These are phyloP conservation scores for Gigaspora rosea DNA, from an alignment of 192 early-diverging fungal genomes.

Conservation along the genomic window DNA sequence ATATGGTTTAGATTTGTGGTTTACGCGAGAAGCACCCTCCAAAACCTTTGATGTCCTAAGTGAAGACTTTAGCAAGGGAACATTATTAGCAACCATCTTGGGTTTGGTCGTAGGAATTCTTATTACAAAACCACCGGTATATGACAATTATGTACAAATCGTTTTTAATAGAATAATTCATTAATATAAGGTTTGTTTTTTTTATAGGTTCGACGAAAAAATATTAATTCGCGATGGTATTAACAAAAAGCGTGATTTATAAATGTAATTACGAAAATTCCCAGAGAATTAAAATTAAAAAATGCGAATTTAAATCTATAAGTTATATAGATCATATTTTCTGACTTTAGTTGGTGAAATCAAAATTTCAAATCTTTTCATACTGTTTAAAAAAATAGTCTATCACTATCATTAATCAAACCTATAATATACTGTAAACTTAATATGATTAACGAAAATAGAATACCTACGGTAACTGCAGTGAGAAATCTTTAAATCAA, in stretches of 20 bases:
- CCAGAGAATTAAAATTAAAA: too few relatives aligned
- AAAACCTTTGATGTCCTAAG: conserved; percentile 92
- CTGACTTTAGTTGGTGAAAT: too few relatives aligned
- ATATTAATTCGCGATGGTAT: conserved; percentile 28
- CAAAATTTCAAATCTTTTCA: too few relatives aligned
- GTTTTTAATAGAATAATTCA: not conserved
- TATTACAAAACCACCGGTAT: conserved; percentile 76
- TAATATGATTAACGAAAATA: too few relatives aligned
- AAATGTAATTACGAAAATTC: too few relatives aligned
- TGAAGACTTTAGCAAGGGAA: conserved; percentile 88
- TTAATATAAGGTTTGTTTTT: not conserved
- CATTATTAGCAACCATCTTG: conserved; percentile 82
- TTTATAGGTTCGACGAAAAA: conserved; percentile 25
- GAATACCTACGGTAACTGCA: too few relatives aligned
- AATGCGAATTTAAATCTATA: too few relatives aligned
- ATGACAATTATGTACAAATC: conserved; percentile 51
- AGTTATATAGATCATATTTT: too few relatives aligned
- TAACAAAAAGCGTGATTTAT: not conserved
- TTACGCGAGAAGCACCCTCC: conserved; percentile 78
- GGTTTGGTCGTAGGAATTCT: conserved; percentile 72
- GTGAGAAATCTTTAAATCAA: too few relatives aligned
- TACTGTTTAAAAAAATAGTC: too few relatives aligned
- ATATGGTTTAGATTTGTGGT: conserved; percentile 92
- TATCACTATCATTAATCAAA: too few relatives aligned
- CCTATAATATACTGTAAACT: too few relatives aligned